These are phyloP conservation scores for Colletotrichum endophyticum DNA, from an alignment of 2,329 filamentous ascomycete genomes.

Conservation along the genomic window DNA sequence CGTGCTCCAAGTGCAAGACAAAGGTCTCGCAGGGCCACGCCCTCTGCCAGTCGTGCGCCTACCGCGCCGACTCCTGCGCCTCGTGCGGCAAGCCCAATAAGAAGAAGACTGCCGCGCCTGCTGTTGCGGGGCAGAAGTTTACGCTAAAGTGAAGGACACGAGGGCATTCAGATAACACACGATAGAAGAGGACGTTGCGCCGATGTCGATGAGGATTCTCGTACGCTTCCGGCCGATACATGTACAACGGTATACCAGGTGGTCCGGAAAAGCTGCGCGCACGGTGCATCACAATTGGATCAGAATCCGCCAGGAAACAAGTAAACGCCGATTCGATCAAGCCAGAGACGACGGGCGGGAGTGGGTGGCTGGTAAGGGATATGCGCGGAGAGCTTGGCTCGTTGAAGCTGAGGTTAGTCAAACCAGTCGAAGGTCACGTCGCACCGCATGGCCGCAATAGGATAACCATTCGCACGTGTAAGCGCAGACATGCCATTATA, in stretches of 20 bases:
- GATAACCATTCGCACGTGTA: background rate
- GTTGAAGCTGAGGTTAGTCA: background rate
- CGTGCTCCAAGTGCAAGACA: constrained; percentile 66
- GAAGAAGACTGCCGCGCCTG: constrained; percentile 54
- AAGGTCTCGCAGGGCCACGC: constrained; percentile 67
- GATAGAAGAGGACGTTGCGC: background rate
- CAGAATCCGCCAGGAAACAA: background rate
- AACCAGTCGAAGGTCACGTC: background rate
- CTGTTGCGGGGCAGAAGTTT: constrained; percentile 66
- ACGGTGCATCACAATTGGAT: background rate
- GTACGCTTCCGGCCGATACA: background rate
- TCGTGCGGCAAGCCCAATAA: constrained; percentile 68
- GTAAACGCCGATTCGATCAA: background rate
- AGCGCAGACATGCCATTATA: background rate
- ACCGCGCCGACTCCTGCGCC: constrained; percentile 64
- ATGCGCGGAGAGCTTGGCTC: background rate
- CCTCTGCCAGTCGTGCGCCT: constrained; percentile 67
- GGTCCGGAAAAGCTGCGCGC: background rate
- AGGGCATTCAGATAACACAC: background rate
- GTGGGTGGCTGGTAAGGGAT: background rate
- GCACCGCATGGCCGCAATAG: background rate
- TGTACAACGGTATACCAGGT: background rate
- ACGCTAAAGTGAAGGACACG: constrained; percentile 56
- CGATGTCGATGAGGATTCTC: background rate
- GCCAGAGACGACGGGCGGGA: background rate